Percentiles rank a stretch among this genome's conserved stretches.
Evolutionary conservation across 192 early-diverging fungal species (phyloP).

Genomic region (Thamnidium elegans): DNA sequence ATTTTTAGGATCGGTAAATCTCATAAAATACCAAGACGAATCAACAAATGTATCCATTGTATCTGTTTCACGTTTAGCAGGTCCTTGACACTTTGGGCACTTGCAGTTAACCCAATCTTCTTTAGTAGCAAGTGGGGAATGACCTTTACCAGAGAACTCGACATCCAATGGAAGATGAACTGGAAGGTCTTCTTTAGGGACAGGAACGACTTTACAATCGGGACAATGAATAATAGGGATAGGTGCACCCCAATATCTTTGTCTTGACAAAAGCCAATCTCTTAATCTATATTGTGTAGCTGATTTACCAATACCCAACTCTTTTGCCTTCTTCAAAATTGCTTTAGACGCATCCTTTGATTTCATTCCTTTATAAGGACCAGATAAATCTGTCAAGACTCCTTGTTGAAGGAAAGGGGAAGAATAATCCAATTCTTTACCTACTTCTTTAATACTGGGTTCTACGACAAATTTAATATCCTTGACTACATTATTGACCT

Average conservation of each 20-base stretch:
- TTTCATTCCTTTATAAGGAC: conserved; percentile 58
- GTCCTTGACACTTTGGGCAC: conserved; percentile 74
- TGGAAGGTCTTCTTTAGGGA: conserved; percentile 78
- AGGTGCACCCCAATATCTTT: conserved; percentile 96
- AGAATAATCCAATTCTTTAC: not conserved
- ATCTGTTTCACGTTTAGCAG: conserved; percentile 82
- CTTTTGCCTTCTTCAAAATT: conserved; percentile 48
- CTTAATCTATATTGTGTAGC: conserved; percentile 60
- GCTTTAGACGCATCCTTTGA: conserved; percentile 53
- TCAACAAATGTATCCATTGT: conserved; percentile 99
- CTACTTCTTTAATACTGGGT: conserved; percentile 19
- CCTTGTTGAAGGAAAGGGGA: conserved; percentile 48
- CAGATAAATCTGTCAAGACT: conserved; percentile 52
- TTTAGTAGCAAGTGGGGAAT: conserved; percentile 62
- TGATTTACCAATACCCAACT: conserved; percentile 44
- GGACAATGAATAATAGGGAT: conserved; percentile 92
- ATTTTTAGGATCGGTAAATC: conserved; percentile 80
- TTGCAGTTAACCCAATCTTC: conserved; percentile 70
- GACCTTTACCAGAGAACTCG: conserved; percentile 60
- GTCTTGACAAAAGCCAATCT: conserved; percentile 95
- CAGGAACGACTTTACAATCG: conserved; percentile 79
- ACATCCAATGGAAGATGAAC: conserved; percentile 64
- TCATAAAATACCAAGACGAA: conserved; percentile 95
- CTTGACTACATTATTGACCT: conserved; percentile 45
- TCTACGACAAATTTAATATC: conserved; percentile 52